phyloP scores from a whole-genome alignment of 1,284 basidiomycete genomes.

The Leccinum brunneo-olivaceum region DNA sequence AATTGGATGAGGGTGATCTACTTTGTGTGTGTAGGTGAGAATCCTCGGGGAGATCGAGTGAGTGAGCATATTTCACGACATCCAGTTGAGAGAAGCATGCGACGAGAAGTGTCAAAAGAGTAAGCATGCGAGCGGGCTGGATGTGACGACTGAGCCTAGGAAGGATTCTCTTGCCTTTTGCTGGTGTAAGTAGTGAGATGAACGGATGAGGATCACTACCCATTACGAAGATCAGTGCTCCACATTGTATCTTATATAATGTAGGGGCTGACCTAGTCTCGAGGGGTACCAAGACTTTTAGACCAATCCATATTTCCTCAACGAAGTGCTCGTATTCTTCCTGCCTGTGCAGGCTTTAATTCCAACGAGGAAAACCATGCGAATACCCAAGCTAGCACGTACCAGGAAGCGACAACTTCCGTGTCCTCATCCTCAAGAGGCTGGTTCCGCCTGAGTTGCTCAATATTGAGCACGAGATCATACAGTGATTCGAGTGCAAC shows the following conservation, averaged over 20 bases:
- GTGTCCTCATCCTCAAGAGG: conserved; percentile 59
- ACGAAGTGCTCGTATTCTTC: conserved; percentile 55
- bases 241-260: conserved; percentile 1
- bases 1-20: conserved; percentile 18
- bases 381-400: conserved; percentile 12
- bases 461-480: conserved; percentile 77
- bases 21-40: conserved; percentile 23
- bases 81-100: conserved; percentile 93
- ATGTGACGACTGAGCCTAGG: conserved; percentile 88
- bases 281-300: conserved; percentile 85
- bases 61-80: conserved; percentile 70
- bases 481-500: conserved; percentile 83
- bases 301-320: conserved; percentile 73
- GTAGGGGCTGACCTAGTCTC: conserved; percentile 65
- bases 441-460: conserved; percentile 80
- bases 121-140: conserved; percentile 73
- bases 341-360: conserved; percentile 39
- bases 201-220: conserved; percentile 90
- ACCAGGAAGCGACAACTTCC: conserved; percentile 53
- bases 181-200: conserved; percentile 81
- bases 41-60: conserved; percentile 66
- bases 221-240: conserved; percentile 5
- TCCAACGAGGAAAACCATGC: background rate
- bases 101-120: conserved; percentile 85
- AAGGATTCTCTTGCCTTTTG: conserved; percentile 92